A percentile compares a stretch with the other conserved stretches of the same genome.
phyloP scores from a whole-genome alignment of 2,329 filamentous ascomycete species.

The Fusarium guadeloupense region DNA sequence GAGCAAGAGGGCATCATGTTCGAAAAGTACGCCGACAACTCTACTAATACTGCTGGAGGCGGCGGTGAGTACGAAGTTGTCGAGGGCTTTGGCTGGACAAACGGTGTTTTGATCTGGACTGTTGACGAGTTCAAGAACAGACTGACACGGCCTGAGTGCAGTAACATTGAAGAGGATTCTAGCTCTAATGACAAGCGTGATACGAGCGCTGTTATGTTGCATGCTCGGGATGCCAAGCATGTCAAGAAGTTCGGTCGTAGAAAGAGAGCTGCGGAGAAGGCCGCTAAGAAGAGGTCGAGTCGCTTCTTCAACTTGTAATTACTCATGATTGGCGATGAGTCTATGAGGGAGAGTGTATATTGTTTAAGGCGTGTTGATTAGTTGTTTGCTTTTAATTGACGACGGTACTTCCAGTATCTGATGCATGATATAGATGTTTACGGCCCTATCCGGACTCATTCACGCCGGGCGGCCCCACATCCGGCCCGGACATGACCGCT shows the following conservation, averaged over 20 bases:
- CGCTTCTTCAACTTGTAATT: slow-evolving; percentile 16
- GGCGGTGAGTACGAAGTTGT: slow-evolving; percentile 76
- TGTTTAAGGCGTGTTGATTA: not conserved
- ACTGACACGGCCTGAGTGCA: slow-evolving; percentile 65
- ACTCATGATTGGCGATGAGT: not conserved
- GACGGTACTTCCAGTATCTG: not conserved
- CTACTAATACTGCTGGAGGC: slow-evolving; percentile 67
- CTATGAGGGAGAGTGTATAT: slow-evolving; percentile 5
- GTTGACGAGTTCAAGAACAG: slow-evolving; percentile 68
- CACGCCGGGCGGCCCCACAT: slow-evolving; percentile 3
- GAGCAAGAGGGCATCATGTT: slow-evolving; percentile 69
- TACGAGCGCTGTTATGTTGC: slow-evolving; percentile 57
- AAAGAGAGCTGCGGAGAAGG: slow-evolving; percentile 27
- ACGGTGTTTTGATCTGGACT: slow-evolving; percentile 73
- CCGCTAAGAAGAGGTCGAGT: slow-evolving; percentile 23
- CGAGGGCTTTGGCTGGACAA: slow-evolving; percentile 76
- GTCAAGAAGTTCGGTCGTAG: slow-evolving; percentile 57
- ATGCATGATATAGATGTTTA: not conserved
- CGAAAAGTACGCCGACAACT: slow-evolving; percentile 72
- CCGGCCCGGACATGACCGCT: not conserved
- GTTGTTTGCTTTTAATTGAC: not conserved
- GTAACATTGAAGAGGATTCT: slow-evolving; percentile 55
- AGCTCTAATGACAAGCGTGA: slow-evolving; percentile 48
- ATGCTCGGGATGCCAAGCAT: slow-evolving; percentile 56
- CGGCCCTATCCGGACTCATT: not conserved